phyloP scores from a whole-genome alignment of 371 early-diverging fungal genomes.

The Mortierella sp. region DNA sequence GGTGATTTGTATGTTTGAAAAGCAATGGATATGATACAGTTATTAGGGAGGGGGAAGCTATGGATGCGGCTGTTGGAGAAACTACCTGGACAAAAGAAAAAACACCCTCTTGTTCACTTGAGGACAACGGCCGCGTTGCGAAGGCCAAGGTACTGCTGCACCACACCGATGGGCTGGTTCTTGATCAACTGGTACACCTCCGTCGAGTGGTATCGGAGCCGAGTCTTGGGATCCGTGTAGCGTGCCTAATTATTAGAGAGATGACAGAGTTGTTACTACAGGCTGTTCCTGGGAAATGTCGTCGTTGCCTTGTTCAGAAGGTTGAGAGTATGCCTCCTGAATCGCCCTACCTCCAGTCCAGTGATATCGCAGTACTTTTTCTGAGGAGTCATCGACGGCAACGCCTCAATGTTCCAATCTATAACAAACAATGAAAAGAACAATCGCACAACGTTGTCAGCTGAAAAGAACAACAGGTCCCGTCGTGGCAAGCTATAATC shows the following conservation, averaged over 20 bases:
- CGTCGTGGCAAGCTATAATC: neutral
- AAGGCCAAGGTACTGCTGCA: constrained; percentile 86
- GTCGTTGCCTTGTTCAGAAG: neutral
- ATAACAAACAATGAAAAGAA: neutral
- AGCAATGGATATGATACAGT: neutral
- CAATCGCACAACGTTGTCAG: too few relatives aligned
- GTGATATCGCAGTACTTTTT: constrained; percentile 95
- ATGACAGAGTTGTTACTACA: constrained; percentile 4
- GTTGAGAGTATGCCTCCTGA: neutral
- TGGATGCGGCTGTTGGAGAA: neutral
- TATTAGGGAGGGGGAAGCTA: neutral
- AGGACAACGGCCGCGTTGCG: constrained; percentile 88
- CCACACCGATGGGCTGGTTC: constrained; percentile 77
- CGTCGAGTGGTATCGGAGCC: constrained; percentile 84
- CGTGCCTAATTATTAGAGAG: constrained; percentile 59
- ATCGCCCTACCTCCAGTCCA: constrained; percentile 72
- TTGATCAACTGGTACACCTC: constrained; percentile 87
- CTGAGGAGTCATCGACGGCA: constrained; percentile 86
- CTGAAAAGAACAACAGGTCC: neutral
- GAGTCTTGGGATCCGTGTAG: constrained; percentile 92
- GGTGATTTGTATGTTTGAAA: neutral
- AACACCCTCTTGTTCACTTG: constrained; percentile 13
- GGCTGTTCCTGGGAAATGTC: neutral
- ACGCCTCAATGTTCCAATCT: constrained; percentile 88
- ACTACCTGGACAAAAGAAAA: neutral